Evolutionary conservation across 352 stramenopile species (phyloP).

Genomic region (Chrysophaeum taylorii): DNA sequence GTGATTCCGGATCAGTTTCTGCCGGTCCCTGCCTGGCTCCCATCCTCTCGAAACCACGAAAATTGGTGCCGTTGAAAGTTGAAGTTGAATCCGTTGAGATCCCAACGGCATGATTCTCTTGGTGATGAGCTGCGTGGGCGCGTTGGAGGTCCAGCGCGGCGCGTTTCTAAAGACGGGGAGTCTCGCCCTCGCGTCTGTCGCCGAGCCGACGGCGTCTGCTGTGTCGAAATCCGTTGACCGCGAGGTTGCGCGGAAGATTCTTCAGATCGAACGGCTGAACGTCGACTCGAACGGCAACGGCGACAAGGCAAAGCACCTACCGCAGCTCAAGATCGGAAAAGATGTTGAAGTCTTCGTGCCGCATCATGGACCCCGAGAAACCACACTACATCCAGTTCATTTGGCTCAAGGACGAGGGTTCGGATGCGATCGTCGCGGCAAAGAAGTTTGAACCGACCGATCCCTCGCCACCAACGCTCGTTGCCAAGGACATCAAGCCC

Average conservation of each 20-base stretch:
- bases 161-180: too few species aligned
- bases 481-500: constrained; percentile 2
- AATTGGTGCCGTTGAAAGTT: too few species aligned
- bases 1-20: too few species aligned
- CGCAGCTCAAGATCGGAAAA: constrained; percentile 11
- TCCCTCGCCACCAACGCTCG: constrained; percentile 20
- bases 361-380: constrained; percentile 24
- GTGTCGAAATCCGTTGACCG: background rate
- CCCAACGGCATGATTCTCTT: too few species aligned
- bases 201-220: background rate
- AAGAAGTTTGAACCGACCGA: constrained; percentile 27
- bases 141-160: too few species aligned
- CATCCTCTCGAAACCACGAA: too few species aligned
- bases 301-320: constrained; percentile 25
- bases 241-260: background rate
- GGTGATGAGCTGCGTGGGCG: too few species aligned
- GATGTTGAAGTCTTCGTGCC: constrained; percentile 21
- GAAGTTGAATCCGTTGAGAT: too few species aligned
- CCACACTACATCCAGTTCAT: constrained; percentile 27
- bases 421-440: constrained; percentile 19
- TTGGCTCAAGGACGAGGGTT: constrained; percentile 29
- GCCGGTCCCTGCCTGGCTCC: too few species aligned
- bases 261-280: constrained; percentile 12
- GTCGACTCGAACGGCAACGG: constrained; percentile 9
- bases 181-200: too few species aligned